These are phyloP conservation scores for Boletus reticuloceps DNA, from an alignment of 768 basidiomycete genomes.

Conservation along the genomic window DNA sequence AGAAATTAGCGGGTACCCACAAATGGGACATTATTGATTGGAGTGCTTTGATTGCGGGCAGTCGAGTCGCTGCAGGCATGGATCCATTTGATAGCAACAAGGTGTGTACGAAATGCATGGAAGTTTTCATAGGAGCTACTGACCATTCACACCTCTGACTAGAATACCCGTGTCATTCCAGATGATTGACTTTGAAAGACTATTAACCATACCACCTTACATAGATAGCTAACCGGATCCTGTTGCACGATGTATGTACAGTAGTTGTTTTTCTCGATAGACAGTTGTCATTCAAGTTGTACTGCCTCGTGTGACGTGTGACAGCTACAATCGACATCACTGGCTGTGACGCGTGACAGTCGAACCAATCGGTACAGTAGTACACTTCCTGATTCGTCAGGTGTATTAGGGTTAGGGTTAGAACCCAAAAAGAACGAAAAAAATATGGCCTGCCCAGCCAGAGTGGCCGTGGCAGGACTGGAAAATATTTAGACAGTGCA, in stretches of 20 bases:
- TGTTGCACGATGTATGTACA: no score
- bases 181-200: conserved; percentile 15
- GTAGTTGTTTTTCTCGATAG: no score
- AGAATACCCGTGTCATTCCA: conserved; percentile 21
- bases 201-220: no score
- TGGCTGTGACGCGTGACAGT: no score
- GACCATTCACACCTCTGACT: no score
- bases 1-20: conserved; percentile 43
- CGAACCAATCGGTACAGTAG: no score
- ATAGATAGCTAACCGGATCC: no score
- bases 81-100: conserved; percentile 39
- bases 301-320: no score
- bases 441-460: conserved; percentile 46
- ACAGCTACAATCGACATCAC: no score
- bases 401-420: conserved; percentile 47
- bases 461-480: conserved; percentile 57
- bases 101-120: conserved; percentile 18
- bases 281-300: no score
- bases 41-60: conserved; percentile 77
- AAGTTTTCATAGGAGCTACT: no score
- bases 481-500: conserved; percentile 77
- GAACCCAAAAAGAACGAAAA: conserved; percentile 29
- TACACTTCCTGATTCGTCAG: not conserved
- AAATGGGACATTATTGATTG: conserved; percentile 71
- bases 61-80: conserved; percentile 72